These are phyloP conservation scores for Larix sibirica DNA, from an alignment of 83 land plant species.

Conservation along the genomic window DNA sequence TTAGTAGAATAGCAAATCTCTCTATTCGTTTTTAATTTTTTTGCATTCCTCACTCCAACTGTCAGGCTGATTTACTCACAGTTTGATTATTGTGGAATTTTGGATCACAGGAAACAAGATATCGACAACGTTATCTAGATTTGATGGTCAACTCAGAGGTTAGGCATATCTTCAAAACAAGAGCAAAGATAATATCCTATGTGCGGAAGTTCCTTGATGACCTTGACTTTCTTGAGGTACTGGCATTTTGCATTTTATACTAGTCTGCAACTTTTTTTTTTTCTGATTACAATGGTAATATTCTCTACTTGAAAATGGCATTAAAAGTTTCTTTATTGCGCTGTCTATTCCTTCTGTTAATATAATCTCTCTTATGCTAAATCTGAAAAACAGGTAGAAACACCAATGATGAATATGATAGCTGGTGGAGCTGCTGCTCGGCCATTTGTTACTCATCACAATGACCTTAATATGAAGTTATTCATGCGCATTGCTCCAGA, in stretches of 20 bases:
- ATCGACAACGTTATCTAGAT: slow-evolving; percentile 85
- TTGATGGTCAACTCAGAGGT: slow-evolving; percentile 85
- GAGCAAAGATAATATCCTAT: slow-evolving; percentile 59
- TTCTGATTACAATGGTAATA: background rate
- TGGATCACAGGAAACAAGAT: slow-evolving; percentile 80
- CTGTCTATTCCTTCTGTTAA: background rate
- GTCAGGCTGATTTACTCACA: background rate
- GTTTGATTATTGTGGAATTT: background rate
- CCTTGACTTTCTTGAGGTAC: slow-evolving; percentile 84
- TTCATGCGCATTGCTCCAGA: slow-evolving; percentile 98
- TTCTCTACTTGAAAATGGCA: background rate
- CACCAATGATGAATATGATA: slow-evolving; percentile 99
- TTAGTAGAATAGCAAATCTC: background rate
- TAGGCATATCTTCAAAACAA: slow-evolving; percentile 70
- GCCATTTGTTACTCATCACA: slow-evolving; percentile 94
- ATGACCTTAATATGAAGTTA: slow-evolving; percentile 84
- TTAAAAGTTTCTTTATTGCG: background rate
- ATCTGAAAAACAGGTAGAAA: slow-evolving; percentile 75
- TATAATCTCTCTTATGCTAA: slow-evolving; percentile 3
- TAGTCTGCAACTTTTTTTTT: background rate
- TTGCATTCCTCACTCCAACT: background rate
- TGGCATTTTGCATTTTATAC: background rate
- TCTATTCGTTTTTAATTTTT: background rate
- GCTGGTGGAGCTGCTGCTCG: slow-evolving; percentile 98
- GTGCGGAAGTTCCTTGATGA: slow-evolving; percentile 74